phyloP scores from a whole-genome alignment of 805 yeast species.

The Nakazawaea ishiwadae region DNA sequence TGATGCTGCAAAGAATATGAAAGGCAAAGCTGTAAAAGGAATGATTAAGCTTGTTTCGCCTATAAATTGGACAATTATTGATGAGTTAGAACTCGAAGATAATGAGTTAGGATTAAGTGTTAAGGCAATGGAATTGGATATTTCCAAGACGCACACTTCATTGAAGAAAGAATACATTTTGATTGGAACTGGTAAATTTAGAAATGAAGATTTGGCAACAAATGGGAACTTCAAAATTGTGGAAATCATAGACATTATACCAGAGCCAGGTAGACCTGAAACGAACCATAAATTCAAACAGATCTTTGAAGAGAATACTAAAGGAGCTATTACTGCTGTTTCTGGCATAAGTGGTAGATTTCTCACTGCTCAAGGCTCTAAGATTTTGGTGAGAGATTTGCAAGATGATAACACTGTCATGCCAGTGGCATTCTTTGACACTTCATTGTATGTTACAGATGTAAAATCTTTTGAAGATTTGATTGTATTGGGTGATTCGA shows the following conservation, averaged over 20 bases:
- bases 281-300: conserved; percentile 74
- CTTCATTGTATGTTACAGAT: conserved; percentile 74
- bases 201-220: conserved; percentile 78
- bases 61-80: conserved; percentile 70
- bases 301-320: conserved; percentile 64
- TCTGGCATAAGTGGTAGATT: conserved; percentile 82
- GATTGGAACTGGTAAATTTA: conserved; percentile 70
- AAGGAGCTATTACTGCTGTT: conserved; percentile 79
- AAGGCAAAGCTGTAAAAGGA: conserved; percentile 57
- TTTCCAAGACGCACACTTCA: conserved; percentile 23
- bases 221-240: conserved; percentile 72
- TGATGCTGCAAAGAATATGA: conserved; percentile 40
- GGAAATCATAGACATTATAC: conserved; percentile 79
- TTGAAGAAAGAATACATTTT: conserved; percentile 57
- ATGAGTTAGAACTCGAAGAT: conserved; percentile 57
- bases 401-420: conserved; percentile 82
- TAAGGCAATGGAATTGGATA: conserved; percentile 48
- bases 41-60: conserved; percentile 67
- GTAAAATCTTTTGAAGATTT: conserved; percentile 81
- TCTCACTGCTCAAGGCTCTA: conserved; percentile 83
- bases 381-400: conserved; percentile 69
- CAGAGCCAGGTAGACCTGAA: conserved; percentile 85
- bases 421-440: conserved; percentile 91
- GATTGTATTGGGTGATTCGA: conserved; percentile 74
- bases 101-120: conserved; percentile 60